phyloP scores from a whole-genome alignment of 176 grass and related monocot species.

The Oryza australiensis region DNA sequence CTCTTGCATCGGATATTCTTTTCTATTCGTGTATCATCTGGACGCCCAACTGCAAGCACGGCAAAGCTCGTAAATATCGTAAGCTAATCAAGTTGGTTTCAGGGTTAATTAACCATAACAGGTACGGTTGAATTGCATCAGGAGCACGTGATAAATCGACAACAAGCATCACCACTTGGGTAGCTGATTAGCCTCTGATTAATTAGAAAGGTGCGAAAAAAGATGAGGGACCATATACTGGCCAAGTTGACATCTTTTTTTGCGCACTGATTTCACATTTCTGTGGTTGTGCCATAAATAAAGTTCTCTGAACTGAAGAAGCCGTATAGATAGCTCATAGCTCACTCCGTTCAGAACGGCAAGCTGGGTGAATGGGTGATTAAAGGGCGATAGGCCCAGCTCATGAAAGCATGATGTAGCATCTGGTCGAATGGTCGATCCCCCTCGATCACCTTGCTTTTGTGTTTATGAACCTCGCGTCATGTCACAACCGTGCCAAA shows the following conservation, averaged over 20 bases:
- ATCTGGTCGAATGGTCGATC: not conserved
- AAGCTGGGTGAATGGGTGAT: not conserved
- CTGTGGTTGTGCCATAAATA: not conserved
- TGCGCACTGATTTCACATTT: not conserved
- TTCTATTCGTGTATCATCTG: not conserved
- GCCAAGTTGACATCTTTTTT: not conserved
- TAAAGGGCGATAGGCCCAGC: not conserved
- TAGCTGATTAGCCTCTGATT: not conserved
- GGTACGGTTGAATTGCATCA: slow-evolving; percentile 6
- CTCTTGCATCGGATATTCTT: not conserved
- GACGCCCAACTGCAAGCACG: not conserved
- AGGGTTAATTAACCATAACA: not conserved
- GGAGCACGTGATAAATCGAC: not conserved
- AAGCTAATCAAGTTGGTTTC: not conserved
- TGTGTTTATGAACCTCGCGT: not conserved
- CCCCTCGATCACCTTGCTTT: not conserved
- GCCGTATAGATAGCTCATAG: not conserved
- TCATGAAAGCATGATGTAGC: slow-evolving; percentile 31
- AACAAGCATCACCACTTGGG: not conserved
- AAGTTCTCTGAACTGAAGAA: not conserved
- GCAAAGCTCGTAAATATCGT: not conserved
- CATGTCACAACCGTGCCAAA: not conserved
- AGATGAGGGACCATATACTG: not conserved
- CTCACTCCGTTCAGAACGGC: not conserved
- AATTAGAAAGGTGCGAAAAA: too few species aligned